phyloP scores from a whole-genome alignment of 306 rosid species.

The Ammopiptanthus mongolicus region DNA sequence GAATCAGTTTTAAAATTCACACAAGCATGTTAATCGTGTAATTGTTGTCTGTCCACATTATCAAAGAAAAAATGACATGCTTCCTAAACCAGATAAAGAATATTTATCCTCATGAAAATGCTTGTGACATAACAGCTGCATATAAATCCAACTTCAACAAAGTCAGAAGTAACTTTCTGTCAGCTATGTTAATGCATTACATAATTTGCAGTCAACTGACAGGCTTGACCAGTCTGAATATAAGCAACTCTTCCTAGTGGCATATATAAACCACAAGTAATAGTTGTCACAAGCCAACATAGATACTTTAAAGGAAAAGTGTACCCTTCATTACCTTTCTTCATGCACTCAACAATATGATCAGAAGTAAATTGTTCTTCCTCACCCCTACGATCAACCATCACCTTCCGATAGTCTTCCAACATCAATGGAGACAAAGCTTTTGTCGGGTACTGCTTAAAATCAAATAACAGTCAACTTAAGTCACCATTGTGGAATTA shows the following conservation, averaged over 20 bases:
- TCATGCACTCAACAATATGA: constrained; percentile 72
- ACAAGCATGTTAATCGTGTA: neutral
- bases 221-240: neutral
- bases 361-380: constrained; percentile 72
- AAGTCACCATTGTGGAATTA: neutral
- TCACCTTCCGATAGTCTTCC: constrained; percentile 80
- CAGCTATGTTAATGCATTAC: neutral
- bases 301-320: neutral
- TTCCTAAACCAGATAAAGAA: neutral
- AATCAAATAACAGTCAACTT: constrained; percentile 5
- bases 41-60: neutral
- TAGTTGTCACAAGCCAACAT: neutral
- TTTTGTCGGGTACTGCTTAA: constrained; percentile 86
- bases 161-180: neutral
- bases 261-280: neutral
- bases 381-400: constrained; percentile 94
- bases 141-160: neutral
- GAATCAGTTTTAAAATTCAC: neutral
- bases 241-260: neutral
- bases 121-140: neutral
- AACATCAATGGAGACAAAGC: constrained; percentile 88
- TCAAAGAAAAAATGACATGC: neutral
- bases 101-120: neutral
- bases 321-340: constrained; percentile 54
- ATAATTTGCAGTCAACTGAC: neutral